Percentiles rank a stretch among this genome's conserved stretches.
phyloP scores from a whole-genome alignment of 78 protist genomes.

The Neovahlkampfia damariscottae region DNA sequence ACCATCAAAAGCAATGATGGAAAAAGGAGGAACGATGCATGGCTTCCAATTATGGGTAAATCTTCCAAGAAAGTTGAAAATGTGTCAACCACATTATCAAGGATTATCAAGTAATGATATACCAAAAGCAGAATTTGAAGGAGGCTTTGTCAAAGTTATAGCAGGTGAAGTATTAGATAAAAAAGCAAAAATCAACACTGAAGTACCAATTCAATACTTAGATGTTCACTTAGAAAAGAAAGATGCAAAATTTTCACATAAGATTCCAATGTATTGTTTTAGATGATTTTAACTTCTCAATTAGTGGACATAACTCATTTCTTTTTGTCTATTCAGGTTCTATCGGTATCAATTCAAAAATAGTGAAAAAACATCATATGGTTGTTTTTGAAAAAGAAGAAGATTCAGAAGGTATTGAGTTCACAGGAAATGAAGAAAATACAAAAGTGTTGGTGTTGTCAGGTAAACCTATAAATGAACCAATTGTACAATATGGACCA shows the following conservation, averaged over 20 bases:
- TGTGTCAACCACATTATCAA: slow-evolving; percentile 66
- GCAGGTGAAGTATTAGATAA: slow-evolving; percentile 23
- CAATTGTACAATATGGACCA: slow-evolving; percentile 61
- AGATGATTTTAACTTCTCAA: too few relatives aligned
- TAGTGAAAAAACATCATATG: slow-evolving; percentile 16
- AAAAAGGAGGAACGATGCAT: neutral
- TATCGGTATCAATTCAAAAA: neutral
- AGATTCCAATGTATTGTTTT: too few relatives aligned
- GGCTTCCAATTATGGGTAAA: slow-evolving; percentile 70
- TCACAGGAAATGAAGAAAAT: neutral
- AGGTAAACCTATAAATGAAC: slow-evolving; percentile 45
- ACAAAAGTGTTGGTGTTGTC: slow-evolving; percentile 10
- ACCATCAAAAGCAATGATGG: slow-evolving; percentile 17
- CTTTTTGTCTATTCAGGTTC: neutral
- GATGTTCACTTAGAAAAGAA: slow-evolving; percentile 8
- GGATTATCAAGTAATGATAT: slow-evolving; percentile 13
- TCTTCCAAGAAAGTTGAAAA: slow-evolving; percentile 45
- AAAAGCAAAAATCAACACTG: slow-evolving; percentile 11
- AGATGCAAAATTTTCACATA: neutral
- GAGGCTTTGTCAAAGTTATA: slow-evolving; percentile 18
- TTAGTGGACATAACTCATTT: neutral
- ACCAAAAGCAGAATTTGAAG: slow-evolving; percentile 1
- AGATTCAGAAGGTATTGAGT: neutral
- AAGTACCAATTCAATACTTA: slow-evolving; percentile 17
- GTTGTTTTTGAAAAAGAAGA: slow-evolving; percentile 3